These are phyloP conservation scores for Elaphomyces granulatus DNA, from an alignment of 495 filamentous ascomycete genomes.

Conservation along the genomic window DNA sequence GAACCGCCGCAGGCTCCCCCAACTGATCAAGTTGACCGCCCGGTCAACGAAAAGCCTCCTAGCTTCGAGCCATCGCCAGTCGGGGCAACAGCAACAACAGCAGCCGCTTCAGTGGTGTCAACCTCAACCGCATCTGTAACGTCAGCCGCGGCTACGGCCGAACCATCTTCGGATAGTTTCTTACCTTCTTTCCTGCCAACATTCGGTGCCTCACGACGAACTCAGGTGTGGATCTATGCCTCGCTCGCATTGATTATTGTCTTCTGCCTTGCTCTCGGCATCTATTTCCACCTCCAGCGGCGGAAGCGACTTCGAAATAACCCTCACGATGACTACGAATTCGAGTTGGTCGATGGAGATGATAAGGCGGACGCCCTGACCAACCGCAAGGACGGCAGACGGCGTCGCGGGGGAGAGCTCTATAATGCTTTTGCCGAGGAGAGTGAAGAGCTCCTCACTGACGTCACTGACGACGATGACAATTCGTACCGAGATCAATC, in stretches of 20 bases:
- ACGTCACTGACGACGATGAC: constrained; percentile 41
- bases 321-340: constrained; percentile 78
- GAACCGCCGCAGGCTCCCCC: constrained; percentile 31
- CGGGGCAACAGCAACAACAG: constrained; percentile 13
- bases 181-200: constrained; percentile 85
- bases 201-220: constrained; percentile 82
- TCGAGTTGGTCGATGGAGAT: constrained; percentile 82
- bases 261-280: constrained; percentile 66
- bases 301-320: constrained; percentile 61
- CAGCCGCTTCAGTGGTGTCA: constrained; percentile 17
- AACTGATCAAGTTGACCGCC: constrained; percentile 66
- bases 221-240: constrained; percentile 92
- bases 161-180: constrained; percentile 40
- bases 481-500: constrained; percentile 25
- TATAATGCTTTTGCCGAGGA: constrained; percentile 89
- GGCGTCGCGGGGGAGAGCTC: constrained; percentile 61
- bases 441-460: constrained; percentile 55
- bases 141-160: constrained; percentile 30
- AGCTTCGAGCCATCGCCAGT: constrained; percentile 14
- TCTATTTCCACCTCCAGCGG: constrained; percentile 67
- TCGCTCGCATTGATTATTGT: constrained; percentile 65
- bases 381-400: constrained; percentile 22
- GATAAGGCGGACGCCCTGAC: constrained; percentile 37
- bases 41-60: constrained; percentile 48
- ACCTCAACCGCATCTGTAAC: constrained; percentile 20